A percentile compares a stretch with the other conserved stretches of the same genome.
Evolutionary conservation across 2,329 filamentous ascomycete species (phyloP).

Genomic region (Phialocephala sp.): DNA sequence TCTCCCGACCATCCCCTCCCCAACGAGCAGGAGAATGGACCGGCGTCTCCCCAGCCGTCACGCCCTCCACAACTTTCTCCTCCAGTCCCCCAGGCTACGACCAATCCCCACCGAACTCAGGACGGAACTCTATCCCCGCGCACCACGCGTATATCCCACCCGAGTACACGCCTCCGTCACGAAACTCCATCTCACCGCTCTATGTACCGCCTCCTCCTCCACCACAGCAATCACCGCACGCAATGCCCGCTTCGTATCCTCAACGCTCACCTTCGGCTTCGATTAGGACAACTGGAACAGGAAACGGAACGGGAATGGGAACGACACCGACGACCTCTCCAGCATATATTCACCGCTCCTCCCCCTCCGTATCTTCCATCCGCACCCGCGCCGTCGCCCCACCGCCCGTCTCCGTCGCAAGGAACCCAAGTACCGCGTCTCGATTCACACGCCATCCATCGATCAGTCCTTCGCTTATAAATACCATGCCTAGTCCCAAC

Average conservation of each 20-base stretch:
- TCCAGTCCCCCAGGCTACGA: constrained; percentile 14
- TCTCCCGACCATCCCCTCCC: constrained; percentile 4
- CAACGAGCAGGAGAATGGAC: constrained; percentile 18
- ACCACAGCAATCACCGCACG: background rate
- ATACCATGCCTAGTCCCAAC: background rate
- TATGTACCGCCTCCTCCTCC: constrained; percentile 6
- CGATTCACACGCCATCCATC: background rate
- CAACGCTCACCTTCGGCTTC: background rate
- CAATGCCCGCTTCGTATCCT: background rate
- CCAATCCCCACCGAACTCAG: constrained; percentile 10
- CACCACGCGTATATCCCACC: constrained; percentile 35
- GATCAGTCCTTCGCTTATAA: background rate
- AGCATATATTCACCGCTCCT: background rate
- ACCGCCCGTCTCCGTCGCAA: background rate
- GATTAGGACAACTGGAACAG: too few species aligned
- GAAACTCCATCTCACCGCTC: constrained; percentile 11
- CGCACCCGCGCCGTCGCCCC: background rate
- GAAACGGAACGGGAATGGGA: background rate
- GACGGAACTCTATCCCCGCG: constrained; percentile 23
- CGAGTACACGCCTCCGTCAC: constrained; percentile 15
- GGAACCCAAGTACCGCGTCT: background rate
- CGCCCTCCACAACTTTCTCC: background rate
- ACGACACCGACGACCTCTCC: background rate
- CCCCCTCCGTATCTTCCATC: constrained; percentile 1
- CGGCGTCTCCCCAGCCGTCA: background rate